phyloP scores from a whole-genome alignment of 2,329 filamentous ascomycete species.

The Hyphodiscus sp. region DNA sequence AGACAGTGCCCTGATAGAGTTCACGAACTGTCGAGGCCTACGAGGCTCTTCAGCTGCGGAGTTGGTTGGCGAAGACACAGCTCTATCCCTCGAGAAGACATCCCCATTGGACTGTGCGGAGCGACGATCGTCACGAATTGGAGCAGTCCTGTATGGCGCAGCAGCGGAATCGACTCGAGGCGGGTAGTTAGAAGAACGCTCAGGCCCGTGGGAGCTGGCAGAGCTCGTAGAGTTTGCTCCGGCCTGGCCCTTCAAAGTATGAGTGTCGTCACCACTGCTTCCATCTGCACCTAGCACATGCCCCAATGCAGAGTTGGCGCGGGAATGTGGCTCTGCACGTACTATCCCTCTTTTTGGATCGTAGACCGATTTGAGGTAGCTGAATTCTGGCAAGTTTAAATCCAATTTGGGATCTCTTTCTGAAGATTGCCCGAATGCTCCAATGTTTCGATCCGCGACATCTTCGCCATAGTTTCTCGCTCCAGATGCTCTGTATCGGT shows the following conservation, averaged over 20 bases:
- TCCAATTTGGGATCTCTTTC: not conserved
- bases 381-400: slow-evolving; percentile 14
- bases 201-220: not conserved
- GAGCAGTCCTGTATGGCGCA: not conserved
- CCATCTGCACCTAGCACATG: slow-evolving; percentile 12
- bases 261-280: slow-evolving; percentile 14
- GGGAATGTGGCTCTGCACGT: slow-evolving; percentile 5
- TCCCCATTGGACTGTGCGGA: not conserved
- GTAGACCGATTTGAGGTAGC: slow-evolving; percentile 16
- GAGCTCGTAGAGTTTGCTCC: not conserved
- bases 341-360: not conserved
- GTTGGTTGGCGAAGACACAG: slow-evolving; percentile 3
- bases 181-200: slow-evolving; percentile 3
- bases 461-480: slow-evolving; percentile 55
- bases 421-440: not conserved
- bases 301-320: slow-evolving; percentile 6
- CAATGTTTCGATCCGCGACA: slow-evolving; percentile 52
- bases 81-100: slow-evolving; percentile 1
- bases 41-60: slow-evolving; percentile 5
- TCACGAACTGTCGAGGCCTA: not conserved
- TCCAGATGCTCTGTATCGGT: slow-evolving; percentile 43
- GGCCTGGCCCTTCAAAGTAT: not conserved
- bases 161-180: slow-evolving; percentile 8
- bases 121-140: slow-evolving; percentile 4
- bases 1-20: not conserved